These are phyloP conservation scores for Apophysomyces ossiformis DNA, from an alignment of 371 early-diverging fungal species.

Conservation along the genomic window DNA sequence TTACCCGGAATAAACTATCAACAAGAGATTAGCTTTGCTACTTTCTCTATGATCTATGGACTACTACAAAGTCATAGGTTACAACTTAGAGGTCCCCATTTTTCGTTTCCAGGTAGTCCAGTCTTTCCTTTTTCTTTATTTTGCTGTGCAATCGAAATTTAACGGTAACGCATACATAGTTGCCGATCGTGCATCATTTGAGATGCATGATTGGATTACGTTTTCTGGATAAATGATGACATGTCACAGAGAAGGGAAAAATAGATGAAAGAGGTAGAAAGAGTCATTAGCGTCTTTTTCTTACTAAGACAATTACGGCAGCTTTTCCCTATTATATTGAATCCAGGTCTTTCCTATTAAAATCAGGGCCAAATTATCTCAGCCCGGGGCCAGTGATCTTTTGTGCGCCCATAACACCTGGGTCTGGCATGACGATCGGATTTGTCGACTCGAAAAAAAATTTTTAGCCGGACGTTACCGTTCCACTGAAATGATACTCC, in stretches of 20 bases:
- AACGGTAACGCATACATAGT: background rate
- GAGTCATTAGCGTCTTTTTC: background rate
- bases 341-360: conserved; percentile 5
- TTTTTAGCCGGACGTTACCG: conserved; percentile 2
- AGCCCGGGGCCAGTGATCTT: background rate
- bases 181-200: conserved; percentile 8
- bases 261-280: background rate
- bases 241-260: background rate
- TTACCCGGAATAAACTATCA: too few species aligned
- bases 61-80: too few species aligned
- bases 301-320: conserved; percentile 10
- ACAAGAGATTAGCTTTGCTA: too few species aligned
- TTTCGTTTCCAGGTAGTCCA: too few species aligned
- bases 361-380: conserved; percentile 5
- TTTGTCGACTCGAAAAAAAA: background rate
- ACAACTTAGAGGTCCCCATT: too few species aligned
- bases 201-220: conserved; percentile 1
- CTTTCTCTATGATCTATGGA: too few species aligned
- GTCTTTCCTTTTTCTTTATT: too few species aligned
- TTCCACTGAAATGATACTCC: background rate
- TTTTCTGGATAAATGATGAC: background rate
- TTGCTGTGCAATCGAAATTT: background rate
- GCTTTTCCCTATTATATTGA: conserved; percentile 6
- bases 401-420: background rate
- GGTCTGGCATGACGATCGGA: conserved; percentile 7